Conservation (phyloP, 2,329 filamentous ascomycete genomes). For the Pestalotiopsis sp. region DNA sequence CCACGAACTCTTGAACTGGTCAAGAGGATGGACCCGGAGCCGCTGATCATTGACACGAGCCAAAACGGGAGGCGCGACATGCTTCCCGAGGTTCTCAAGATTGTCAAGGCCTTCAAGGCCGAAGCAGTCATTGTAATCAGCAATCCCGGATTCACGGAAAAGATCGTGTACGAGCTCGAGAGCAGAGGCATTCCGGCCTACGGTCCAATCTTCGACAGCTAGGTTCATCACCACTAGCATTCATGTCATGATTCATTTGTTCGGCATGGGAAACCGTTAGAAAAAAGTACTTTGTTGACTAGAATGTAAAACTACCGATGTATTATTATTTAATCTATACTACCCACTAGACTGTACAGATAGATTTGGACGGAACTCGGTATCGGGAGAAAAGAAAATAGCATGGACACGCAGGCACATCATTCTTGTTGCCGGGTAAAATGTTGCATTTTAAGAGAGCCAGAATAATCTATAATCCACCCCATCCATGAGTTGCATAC, state of each 20-base stretch:
- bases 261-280: not conserved
- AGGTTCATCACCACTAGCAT: not conserved
- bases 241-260: not conserved
- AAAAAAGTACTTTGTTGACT: not conserved
- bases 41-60: conserved; percentile 70
- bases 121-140: conserved; percentile 78
- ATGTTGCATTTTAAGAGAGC: too few relatives aligned
- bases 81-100: conserved; percentile 51
- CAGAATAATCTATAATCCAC: too few relatives aligned
- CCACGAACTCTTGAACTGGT: conserved; percentile 13
- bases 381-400: too few relatives aligned
- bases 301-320: not conserved
- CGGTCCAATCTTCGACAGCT: conserved; percentile 71
- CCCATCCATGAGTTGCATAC: too few relatives aligned
- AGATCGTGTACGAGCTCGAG: conserved; percentile 72
- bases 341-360: not conserved
- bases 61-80: conserved; percentile 51
- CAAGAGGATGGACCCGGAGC: conserved; percentile 53
- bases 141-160: conserved; percentile 70
- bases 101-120: conserved; percentile 57
- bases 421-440: too few relatives aligned
- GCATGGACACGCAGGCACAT: too few relatives aligned
- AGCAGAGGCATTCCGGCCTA: conserved; percentile 67
- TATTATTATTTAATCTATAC: not conserved
- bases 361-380: not conserved